phyloP scores from a whole-genome alignment of 176 grass and related monocot genomes.

The Oryza glaberrima region DNA sequence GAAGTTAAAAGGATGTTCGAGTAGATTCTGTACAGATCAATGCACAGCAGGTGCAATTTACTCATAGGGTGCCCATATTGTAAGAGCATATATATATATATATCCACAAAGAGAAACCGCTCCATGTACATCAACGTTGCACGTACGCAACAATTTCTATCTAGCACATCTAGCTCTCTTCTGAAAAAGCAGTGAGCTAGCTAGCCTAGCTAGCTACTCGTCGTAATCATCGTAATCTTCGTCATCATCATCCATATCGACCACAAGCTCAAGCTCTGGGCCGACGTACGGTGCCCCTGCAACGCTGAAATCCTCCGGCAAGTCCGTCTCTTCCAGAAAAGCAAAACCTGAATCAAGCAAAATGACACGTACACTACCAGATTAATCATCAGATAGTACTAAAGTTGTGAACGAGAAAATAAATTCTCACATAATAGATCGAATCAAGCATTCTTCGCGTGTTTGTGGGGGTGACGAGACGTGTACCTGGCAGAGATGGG shows the following conservation, averaged over 20 bases:
- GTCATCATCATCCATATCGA: constrained; percentile 42
- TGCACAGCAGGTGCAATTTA: background rate
- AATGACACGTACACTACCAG: background rate
- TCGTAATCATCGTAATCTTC: constrained; percentile 14
- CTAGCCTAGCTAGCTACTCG: constrained; percentile 9
- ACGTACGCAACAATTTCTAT: background rate
- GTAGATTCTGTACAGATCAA: background rate
- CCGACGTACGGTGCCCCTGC: constrained; percentile 68
- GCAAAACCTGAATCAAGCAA: constrained; percentile 55
- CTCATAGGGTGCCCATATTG: background rate
- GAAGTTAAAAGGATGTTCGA: background rate
- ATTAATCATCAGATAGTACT: background rate
- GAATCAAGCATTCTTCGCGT: background rate
- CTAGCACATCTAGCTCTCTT: background rate
- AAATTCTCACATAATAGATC: background rate
- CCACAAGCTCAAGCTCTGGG: constrained; percentile 60
- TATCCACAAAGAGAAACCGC: background rate
- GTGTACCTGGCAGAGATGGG: constrained; percentile 56
- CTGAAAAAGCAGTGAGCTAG: background rate
- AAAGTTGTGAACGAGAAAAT: background rate
- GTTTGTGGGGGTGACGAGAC: background rate
- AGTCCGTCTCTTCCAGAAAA: constrained; percentile 54
- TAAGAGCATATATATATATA: background rate
- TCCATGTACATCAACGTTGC: background rate
- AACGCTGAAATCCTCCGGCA: constrained; percentile 64